Percentiles rank a stretch among this genome's conserved stretches.
These are phyloP conservation scores for Harrya chromipes DNA, from an alignment of 768 basidiomycete genomes.

Conservation along the genomic window DNA sequence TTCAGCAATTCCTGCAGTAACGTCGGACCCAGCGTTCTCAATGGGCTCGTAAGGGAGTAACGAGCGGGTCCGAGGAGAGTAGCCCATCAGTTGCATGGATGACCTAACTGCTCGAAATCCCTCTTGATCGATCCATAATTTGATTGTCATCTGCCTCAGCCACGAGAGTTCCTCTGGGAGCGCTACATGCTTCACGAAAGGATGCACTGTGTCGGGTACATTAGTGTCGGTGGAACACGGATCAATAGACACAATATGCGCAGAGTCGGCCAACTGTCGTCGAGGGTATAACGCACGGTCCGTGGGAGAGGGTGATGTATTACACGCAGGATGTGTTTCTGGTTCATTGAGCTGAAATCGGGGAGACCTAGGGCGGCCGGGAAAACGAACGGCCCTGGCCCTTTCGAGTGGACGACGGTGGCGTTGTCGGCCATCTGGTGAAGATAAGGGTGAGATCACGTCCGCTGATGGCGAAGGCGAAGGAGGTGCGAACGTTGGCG, in stretches of 20 bases:
- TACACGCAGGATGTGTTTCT: constrained; percentile 8
- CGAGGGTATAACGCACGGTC: constrained; percentile 2
- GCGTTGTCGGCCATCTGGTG: constrained; percentile 19
- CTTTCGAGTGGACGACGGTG: constrained; percentile 33
- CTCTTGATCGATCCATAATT: constrained; percentile 81
- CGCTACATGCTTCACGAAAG: constrained; percentile 11
- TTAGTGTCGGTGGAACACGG: constrained; percentile 5
- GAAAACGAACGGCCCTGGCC: constrained; percentile 30
- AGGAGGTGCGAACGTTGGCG: constrained; percentile 29
- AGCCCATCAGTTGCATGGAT: constrained; percentile 56
- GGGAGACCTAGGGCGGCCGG: constrained; percentile 25
- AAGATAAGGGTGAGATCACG: constrained; percentile 18
- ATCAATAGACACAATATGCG: constrained; percentile 3
- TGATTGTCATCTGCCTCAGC: constrained; percentile 52
- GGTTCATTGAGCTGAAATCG: constrained; percentile 15
- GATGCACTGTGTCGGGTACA: constrained; percentile 4
- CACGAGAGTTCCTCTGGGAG: constrained; percentile 45
- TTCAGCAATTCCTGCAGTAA: constrained; percentile 50
- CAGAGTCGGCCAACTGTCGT: constrained; percentile 14
- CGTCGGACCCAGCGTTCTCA: constrained; percentile 28
- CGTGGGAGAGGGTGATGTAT: constrained; percentile 3
- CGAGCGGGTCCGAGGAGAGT: constrained; percentile 35
- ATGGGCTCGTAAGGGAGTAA: constrained; percentile 24
- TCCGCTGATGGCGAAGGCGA: constrained; percentile 29
- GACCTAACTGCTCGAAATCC: constrained; percentile 67